Conservation (phyloP, 495 filamentous ascomycete species). For the Rhypophila decipiens region DNA sequence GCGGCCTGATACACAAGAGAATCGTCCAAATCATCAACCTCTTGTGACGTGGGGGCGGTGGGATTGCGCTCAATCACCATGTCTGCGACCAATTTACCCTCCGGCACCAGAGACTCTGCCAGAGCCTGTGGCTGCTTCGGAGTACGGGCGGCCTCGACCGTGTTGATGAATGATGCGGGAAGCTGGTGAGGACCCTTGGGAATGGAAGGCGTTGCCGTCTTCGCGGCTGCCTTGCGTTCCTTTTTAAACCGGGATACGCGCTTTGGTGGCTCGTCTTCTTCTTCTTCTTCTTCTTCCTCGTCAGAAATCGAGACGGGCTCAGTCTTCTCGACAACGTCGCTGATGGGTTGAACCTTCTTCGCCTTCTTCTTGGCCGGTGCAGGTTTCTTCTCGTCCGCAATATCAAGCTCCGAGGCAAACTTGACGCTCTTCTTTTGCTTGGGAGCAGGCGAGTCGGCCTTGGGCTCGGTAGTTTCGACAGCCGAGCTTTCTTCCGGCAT, state of each 20-base stretch:
- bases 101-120: constrained; percentile 43
- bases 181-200: constrained; percentile 29
- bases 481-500: neutral
- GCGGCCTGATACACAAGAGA: constrained; percentile 68
- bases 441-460: neutral
- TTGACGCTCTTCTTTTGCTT: constrained; percentile 63
- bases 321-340: constrained; percentile 46
- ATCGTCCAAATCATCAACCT: constrained; percentile 70
- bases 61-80: constrained; percentile 57
- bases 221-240: constrained; percentile 12
- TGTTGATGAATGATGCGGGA: constrained; percentile 16
- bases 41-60: constrained; percentile 33
- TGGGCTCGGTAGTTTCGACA: neutral
- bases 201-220: constrained; percentile 5
- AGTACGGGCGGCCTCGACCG: no score
- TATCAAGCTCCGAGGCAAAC: constrained; percentile 71
- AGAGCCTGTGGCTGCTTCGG: constrained; percentile 4
- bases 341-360: constrained; percentile 35
- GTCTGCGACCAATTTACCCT: constrained; percentile 51
- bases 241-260: constrained; percentile 45
- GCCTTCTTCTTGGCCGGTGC: constrained; percentile 30
- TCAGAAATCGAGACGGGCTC: constrained; percentile 26
- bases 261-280: constrained; percentile 22
- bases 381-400: constrained; percentile 38
- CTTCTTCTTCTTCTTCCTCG: constrained; percentile 22